These are phyloP conservation scores for Annulohypoxylon moriforme DNA, from an alignment of 495 filamentous ascomycete genomes.

Conservation along the genomic window DNA sequence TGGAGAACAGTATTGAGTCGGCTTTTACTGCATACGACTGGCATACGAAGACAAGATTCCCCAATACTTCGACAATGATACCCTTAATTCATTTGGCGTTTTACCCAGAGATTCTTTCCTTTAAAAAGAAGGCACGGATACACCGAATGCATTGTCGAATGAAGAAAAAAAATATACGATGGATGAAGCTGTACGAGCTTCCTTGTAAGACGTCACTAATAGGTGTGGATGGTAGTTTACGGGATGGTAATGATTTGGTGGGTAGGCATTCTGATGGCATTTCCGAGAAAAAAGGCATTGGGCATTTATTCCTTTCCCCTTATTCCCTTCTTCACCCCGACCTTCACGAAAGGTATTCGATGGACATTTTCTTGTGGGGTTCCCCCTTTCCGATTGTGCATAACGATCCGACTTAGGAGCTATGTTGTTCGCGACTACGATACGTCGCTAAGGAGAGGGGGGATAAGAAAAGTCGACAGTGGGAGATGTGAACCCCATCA, in stretches of 20 bases:
- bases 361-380: slow-evolving; percentile 19
- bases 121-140: slow-evolving; percentile 10
- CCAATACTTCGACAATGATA: slow-evolving; percentile 17
- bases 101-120: slow-evolving; percentile 11
- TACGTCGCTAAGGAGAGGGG: neutral
- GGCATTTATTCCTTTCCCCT: slow-evolving; percentile 14
- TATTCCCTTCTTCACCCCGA: neutral
- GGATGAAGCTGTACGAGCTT: slow-evolving; percentile 26
- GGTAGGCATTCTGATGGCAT: slow-evolving; percentile 34
- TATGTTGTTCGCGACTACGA: neutral
- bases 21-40: slow-evolving; percentile 21
- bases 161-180: slow-evolving; percentile 17
- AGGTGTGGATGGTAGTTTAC: slow-evolving; percentile 30
- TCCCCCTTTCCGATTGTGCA: slow-evolving; percentile 13
- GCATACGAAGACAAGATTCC: slow-evolving; percentile 23
- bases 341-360: slow-evolving; percentile 24
- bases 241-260: slow-evolving; percentile 27
- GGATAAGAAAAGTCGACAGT: neutral
- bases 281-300: slow-evolving; percentile 38
- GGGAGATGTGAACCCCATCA: neutral
- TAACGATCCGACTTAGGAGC: neutral
- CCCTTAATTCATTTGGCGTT: slow-evolving; percentile 19
- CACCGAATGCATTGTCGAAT: slow-evolving; percentile 33
- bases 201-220: slow-evolving; percentile 34
- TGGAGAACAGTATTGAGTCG: slow-evolving; percentile 7